phyloP scores from a whole-genome alignment of 2,329 filamentous ascomycete genomes.

The Leptodontidium sp. region DNA sequence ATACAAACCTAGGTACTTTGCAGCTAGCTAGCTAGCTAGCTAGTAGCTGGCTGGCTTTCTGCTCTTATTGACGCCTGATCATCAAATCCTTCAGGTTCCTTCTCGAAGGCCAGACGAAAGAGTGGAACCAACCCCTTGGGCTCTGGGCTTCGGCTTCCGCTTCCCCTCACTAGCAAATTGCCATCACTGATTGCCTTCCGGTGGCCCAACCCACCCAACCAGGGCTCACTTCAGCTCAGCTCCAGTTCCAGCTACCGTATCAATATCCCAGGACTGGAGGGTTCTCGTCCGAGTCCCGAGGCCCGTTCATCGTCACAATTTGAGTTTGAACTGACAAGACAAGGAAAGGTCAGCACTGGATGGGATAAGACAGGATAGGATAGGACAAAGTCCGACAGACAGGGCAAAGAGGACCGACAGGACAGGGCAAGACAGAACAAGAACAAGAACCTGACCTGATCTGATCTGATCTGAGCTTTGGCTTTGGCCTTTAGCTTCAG shows the following conservation, averaged over 20 bases:
- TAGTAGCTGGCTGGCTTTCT: background rate
- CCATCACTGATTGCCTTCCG: no score
- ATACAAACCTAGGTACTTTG: no score
- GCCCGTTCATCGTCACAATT: slow-evolving; percentile 18
- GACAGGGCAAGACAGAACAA: no score
- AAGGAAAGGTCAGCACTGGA: background rate
- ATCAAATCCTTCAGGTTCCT: background rate
- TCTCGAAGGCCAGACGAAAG: slow-evolving; percentile 11
- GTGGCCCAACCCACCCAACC: no score
- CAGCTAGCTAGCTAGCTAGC: no score
- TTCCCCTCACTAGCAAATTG: background rate
- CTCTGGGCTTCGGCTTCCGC: background rate
- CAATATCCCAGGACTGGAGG: background rate
- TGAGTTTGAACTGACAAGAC: background rate
- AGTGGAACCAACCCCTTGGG: background rate
- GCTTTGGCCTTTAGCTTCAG: slow-evolving; percentile 9
- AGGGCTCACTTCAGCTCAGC: background rate
- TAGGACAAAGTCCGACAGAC: background rate
- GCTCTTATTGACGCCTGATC: slow-evolving; percentile 2
- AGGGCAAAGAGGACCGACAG: background rate
- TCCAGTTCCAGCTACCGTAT: background rate
- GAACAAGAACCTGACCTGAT: background rate
- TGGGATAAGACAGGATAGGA: background rate
- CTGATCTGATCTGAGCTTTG: slow-evolving; percentile 14
- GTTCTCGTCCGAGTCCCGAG: background rate